Evolutionary conservation across 2,329 filamentous ascomycete species (phyloP).

Genomic region (Exophiala alcalophila): DNA sequence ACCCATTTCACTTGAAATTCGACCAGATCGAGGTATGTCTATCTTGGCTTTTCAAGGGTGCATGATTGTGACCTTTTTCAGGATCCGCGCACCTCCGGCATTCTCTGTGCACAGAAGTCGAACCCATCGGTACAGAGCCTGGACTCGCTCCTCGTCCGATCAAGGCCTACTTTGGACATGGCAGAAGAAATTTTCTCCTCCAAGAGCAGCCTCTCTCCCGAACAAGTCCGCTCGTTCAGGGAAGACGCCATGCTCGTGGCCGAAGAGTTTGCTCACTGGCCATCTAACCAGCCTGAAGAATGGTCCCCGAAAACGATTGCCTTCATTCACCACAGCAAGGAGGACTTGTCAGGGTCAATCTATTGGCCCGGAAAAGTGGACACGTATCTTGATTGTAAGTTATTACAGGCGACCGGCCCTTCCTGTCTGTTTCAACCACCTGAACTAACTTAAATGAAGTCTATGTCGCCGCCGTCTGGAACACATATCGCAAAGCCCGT

Average conservation of each 20-base stretch:
- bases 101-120: background rate
- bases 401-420: background rate
- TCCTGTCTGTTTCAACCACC: background rate
- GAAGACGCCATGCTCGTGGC: slow-evolving; percentile 2
- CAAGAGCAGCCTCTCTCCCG: background rate
- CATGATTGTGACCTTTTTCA: background rate
- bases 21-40: background rate
- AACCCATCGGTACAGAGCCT: slow-evolving; percentile 3
- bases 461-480: slow-evolving; percentile 23
- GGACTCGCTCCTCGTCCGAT: slow-evolving; percentile 5
- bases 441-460: slow-evolving; percentile 5
- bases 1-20: background rate
- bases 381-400: slow-evolving; percentile 17
- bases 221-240: background rate
- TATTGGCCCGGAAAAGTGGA: slow-evolving; percentile 13
- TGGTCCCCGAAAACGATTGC: slow-evolving; percentile 2
- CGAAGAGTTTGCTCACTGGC: slow-evolving; percentile 2
- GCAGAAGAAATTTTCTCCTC: background rate
- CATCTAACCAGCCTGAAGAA: slow-evolving; percentile 3
- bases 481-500: slow-evolving; percentile 22
- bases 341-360: background rate
- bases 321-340: too few species aligned
- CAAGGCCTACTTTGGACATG: background rate
- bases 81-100: background rate
- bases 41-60: background rate